phyloP scores from a whole-genome alignment of 2,329 filamentous ascomycete genomes.

The Massarina eburnea region DNA sequence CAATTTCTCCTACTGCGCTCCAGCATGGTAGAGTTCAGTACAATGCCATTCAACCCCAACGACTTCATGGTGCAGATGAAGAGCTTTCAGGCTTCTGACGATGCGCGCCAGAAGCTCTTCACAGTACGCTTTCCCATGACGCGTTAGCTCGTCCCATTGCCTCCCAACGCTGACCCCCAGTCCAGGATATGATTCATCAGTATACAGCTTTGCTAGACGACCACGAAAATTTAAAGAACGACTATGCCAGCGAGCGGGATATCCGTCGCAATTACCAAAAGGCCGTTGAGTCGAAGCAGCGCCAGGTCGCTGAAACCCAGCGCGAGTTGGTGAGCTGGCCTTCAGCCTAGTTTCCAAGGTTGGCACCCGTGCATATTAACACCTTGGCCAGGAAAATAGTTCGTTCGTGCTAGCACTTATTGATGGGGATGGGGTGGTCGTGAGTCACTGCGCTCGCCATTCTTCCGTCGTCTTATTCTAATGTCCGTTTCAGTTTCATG shows the following conservation, averaged over 20 bases:
- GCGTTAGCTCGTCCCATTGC: background rate
- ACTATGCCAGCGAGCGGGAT: slow-evolving; percentile 35
- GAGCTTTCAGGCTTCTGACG: slow-evolving; percentile 38
- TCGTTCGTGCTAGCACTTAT: slow-evolving; percentile 51
- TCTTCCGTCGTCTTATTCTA: background rate
- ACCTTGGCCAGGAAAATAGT: slow-evolving; percentile 30
- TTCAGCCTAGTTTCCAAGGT: slow-evolving; percentile 11
- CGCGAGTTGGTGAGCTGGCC: slow-evolving; percentile 27
- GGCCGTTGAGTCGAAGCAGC: slow-evolving; percentile 21
- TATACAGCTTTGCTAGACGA: slow-evolving; percentile 27
- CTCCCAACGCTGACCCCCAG: slow-evolving; percentile 12
- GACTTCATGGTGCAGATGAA: slow-evolving; percentile 32
- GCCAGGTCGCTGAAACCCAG: slow-evolving; percentile 20
- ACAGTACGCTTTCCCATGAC: slow-evolving; percentile 21
- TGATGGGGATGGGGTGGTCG: slow-evolving; percentile 53
- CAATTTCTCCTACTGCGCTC: background rate
- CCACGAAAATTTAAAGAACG: slow-evolving; percentile 29
- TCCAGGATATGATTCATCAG: slow-evolving; percentile 33
- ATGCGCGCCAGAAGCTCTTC: slow-evolving; percentile 39
- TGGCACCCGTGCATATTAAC: slow-evolving; percentile 5
- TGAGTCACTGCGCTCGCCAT: slow-evolving; percentile 33
- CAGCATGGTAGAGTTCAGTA: slow-evolving; percentile 16
- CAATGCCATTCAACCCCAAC: slow-evolving; percentile 21
- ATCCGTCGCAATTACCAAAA: slow-evolving; percentile 36
- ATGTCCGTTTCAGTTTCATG: slow-evolving; percentile 44